Evolutionary conservation across 345 rosid species (phyloP).

Genomic region (Moringa oleifera): DNA sequence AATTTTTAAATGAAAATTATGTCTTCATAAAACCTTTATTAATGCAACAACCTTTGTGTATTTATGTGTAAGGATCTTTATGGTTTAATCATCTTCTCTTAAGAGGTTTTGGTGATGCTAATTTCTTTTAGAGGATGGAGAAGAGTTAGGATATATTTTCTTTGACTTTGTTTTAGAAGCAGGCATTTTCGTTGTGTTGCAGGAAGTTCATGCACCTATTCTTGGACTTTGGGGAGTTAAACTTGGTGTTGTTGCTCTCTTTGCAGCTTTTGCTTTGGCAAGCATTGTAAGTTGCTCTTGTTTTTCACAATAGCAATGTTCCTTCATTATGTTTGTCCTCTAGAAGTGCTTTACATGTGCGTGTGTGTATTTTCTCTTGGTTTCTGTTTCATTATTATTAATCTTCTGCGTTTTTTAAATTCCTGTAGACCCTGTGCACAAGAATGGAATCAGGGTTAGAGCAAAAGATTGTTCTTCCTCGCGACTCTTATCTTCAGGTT

Average conservation of each 20-base stretch:
- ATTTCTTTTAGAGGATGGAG: background rate
- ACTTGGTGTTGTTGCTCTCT: constrained; percentile 59
- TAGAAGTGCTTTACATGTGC: too few relatives aligned
- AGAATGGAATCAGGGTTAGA: constrained; percentile 93
- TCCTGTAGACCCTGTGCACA: constrained; percentile 65
- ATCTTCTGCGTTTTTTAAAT: background rate
- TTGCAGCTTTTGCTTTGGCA: constrained; percentile 68
- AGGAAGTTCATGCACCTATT: constrained; percentile 89
- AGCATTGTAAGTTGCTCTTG: constrained; percentile 66
- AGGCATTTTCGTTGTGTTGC: background rate
- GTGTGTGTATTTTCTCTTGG: background rate
- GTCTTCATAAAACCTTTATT: background rate
- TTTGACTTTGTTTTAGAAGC: background rate
- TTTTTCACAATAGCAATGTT: background rate
- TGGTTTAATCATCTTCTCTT: too few relatives aligned
- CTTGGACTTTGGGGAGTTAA: constrained; percentile 85
- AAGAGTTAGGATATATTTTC: background rate
- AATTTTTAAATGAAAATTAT: background rate
- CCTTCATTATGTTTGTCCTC: too few relatives aligned
- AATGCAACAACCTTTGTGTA: background rate
- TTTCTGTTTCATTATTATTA: too few relatives aligned
- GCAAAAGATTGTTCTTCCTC: constrained; percentile 94
- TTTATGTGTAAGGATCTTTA: background rate
- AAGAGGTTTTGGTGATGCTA: background rate
- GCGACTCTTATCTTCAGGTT: constrained; percentile 98